Evolutionary conservation across 2,329 filamentous ascomycete species (phyloP).

Genomic region (Fusarium tjaetaba): DNA sequence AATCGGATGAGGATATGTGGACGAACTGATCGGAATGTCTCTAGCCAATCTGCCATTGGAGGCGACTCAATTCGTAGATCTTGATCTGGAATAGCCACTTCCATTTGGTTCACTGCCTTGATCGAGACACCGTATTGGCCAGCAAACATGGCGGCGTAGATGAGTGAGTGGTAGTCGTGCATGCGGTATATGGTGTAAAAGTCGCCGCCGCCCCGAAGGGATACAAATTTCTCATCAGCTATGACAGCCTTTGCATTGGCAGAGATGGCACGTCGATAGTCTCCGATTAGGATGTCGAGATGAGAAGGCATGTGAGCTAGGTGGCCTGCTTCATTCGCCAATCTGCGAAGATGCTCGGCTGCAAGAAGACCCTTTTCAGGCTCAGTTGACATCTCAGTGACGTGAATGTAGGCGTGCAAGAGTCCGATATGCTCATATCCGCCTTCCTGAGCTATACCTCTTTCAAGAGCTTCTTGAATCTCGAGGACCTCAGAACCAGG

Average conservation of each 20-base stretch:
- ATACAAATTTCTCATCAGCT: slow-evolving; percentile 73
- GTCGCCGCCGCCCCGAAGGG: slow-evolving; percentile 65
- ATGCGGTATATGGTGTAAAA: slow-evolving; percentile 80
- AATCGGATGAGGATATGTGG: slow-evolving; percentile 77
- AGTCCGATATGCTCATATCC: slow-evolving; percentile 71
- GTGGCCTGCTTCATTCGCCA: slow-evolving; percentile 75
- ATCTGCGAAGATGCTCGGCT: slow-evolving; percentile 69
- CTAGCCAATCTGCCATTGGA: slow-evolving; percentile 80
- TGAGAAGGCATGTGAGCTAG: slow-evolving; percentile 79
- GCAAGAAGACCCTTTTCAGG: slow-evolving; percentile 69
- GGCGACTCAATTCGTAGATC: slow-evolving; percentile 58
- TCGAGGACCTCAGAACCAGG: slow-evolving; percentile 48
- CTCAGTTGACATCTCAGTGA: slow-evolving; percentile 76
- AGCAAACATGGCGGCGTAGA: slow-evolving; percentile 81
- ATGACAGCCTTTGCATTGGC: slow-evolving; percentile 69
- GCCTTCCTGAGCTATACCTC: slow-evolving; percentile 57
- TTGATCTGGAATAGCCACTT: slow-evolving; percentile 68
- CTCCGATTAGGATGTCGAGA: slow-evolving; percentile 75
- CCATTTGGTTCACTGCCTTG: slow-evolving; percentile 66
- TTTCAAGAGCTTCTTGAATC: slow-evolving; percentile 49
- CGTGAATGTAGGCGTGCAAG: slow-evolving; percentile 79
- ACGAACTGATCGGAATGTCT: slow-evolving; percentile 71
- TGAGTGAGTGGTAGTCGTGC: slow-evolving; percentile 76
- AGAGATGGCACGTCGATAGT: slow-evolving; percentile 71
- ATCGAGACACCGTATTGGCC: slow-evolving; percentile 70